Evolutionary conservation across 345 rosid species (phyloP), one percentile per base, ranked within the genome.

Genomic region (Pugionium dolabratum): DNA sequence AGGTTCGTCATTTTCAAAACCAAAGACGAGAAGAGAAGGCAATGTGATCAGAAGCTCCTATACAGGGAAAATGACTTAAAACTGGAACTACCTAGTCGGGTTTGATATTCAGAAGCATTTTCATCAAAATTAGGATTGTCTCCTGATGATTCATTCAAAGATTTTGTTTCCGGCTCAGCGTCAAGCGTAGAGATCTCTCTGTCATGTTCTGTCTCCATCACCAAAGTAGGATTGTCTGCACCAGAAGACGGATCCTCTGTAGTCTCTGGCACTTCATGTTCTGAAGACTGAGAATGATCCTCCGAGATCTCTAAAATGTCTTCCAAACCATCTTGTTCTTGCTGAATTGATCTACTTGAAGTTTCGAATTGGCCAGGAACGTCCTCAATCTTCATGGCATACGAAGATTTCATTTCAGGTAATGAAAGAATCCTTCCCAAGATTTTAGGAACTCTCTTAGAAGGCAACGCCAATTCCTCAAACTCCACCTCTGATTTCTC

Each of bases 401-500:
- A 74, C 59, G 73, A 68, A 61, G 73, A 79, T 53, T 75, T 68
- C 43, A 91, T 76, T 37, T 91, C 84, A 44, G 96, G 96, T 44
- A 59, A 84, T 4, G 96, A 91, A 50, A 72, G 69, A 59, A 86
- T 77, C 69, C 96, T 83, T 73, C 72, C 78, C 64, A 88, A 76
- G 52, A 59, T 26, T 53, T 78, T 86, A 26, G 70, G 48, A 40
- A 63, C 49, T 31, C 28, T 59, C 52, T 31, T 56, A 29, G 31
- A 34, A 66, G 71, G 64, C 49, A 53, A 59, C 28, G 1, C 64
- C 2, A 67, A 37, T 46, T 84, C 85, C 46, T 81, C 80, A 51
- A 3, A 41, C 75, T 59, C 74, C 6, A 52, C 27, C 41, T 74
- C 70, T 34, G 57, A 47, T n/a, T 36, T 71, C 27, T 79, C 85